phyloP scores from a whole-genome alignment of 345 rosid species.

The Acer saccharum region DNA sequence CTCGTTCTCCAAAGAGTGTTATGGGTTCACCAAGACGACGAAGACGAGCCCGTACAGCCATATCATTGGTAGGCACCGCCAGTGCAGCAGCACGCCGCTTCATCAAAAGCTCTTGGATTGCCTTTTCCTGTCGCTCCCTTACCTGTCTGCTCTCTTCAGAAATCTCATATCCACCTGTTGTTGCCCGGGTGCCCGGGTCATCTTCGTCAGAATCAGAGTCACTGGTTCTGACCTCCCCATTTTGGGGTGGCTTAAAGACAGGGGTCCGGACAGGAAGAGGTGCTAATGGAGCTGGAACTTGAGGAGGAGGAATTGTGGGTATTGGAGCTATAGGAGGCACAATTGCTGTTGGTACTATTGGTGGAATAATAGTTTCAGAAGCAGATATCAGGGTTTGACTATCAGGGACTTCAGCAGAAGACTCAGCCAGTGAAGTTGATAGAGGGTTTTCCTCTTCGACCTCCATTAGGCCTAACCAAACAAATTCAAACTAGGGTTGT shows the following conservation, averaged over 20 bases:
- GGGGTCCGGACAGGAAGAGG: slow-evolving; percentile 56
- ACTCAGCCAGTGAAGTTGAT: slow-evolving; percentile 36
- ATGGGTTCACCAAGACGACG: slow-evolving; percentile 92
- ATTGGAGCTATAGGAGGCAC: slow-evolving; percentile 64
- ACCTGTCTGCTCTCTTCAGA: slow-evolving; percentile 73
- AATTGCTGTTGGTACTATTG: slow-evolving; percentile 29
- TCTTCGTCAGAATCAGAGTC: slow-evolving; percentile 70
- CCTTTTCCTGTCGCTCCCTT: slow-evolving; percentile 89
- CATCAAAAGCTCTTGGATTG: slow-evolving; percentile 75
- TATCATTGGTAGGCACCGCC: slow-evolving; percentile 97
- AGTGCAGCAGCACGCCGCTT: slow-evolving; percentile 91
- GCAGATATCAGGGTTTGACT: slow-evolving; percentile 34
- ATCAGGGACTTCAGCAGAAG: slow-evolving; percentile 37
- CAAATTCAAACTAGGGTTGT: not conserved
- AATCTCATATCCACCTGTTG: slow-evolving; percentile 50
- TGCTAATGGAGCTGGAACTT: slow-evolving; percentile 53
- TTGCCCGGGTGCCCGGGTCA: slow-evolving; percentile 27
- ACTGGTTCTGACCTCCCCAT: slow-evolving; percentile 54
- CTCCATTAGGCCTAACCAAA: slow-evolving; percentile 52
- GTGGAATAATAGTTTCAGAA: slow-evolving; percentile 37
- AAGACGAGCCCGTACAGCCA: slow-evolving; percentile 86
- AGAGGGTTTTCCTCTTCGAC: slow-evolving; percentile 54
- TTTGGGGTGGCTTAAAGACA: slow-evolving; percentile 59
- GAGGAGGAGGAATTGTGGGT: slow-evolving; percentile 48
- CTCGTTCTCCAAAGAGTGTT: slow-evolving; percentile 92